These are phyloP conservation scores for Acacia concinna DNA, from an alignment of 331 rosid genomes.

Conservation along the genomic window DNA sequence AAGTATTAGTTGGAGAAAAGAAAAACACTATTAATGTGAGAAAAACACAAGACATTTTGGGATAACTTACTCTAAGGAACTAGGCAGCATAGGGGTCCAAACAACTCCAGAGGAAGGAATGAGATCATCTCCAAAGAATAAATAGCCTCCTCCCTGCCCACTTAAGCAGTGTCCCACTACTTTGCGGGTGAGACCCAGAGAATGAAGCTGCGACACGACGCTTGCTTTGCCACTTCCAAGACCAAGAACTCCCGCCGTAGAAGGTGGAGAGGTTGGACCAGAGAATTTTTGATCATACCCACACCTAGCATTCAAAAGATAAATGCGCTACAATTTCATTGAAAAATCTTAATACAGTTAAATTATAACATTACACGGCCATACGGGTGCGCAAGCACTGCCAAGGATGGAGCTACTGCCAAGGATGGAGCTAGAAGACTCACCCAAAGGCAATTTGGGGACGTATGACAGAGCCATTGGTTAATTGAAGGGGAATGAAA, in stretches of 20 bases:
- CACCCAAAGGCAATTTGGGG: slow-evolving; percentile 83
- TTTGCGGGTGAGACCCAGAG: slow-evolving; percentile 56
- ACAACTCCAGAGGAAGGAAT: slow-evolving; percentile 68
- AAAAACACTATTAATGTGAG: slow-evolving; percentile 2
- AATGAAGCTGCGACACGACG: slow-evolving; percentile 67
- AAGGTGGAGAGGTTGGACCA: slow-evolving; percentile 54
- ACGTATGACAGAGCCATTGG: slow-evolving; percentile 60
- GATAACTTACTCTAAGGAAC: slow-evolving; percentile 55
- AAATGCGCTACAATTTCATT: slow-evolving; percentile 15
- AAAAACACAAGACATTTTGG: slow-evolving; percentile 5
- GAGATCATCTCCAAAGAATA: slow-evolving; percentile 80
- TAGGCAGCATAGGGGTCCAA: slow-evolving; percentile 62
- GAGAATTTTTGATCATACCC: slow-evolving; percentile 76
- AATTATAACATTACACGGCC: slow-evolving; percentile 2
- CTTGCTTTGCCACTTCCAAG: slow-evolving; percentile 77
- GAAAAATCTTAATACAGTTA: neutral
- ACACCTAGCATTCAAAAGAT: slow-evolving; percentile 56
- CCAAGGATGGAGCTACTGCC: slow-evolving; percentile 3
- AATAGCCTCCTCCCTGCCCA: slow-evolving; percentile 71
- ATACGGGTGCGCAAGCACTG: neutral
- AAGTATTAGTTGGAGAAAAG: neutral
- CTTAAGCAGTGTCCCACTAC: slow-evolving; percentile 87
- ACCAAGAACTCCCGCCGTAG: slow-evolving; percentile 90
- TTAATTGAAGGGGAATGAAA: slow-evolving; percentile 48
- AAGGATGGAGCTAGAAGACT: slow-evolving; percentile 34